These are phyloP conservation scores for Glycyrrhiza uralensis DNA, from an alignment of 306 rosid genomes.

Conservation along the genomic window DNA sequence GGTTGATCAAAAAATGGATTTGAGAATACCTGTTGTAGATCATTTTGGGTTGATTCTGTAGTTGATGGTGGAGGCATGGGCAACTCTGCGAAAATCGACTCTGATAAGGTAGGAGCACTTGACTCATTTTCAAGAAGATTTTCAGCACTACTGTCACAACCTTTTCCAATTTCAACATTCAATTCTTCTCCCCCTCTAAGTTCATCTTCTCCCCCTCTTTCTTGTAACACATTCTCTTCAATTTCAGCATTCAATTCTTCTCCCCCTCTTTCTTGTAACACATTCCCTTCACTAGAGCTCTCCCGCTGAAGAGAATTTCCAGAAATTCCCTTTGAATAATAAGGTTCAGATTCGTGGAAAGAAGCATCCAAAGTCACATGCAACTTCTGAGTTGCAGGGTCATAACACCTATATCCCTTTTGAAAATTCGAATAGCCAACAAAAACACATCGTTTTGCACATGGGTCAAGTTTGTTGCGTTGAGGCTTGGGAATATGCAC, in stretches of 20 bases:
- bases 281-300: background rate
- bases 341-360: background rate
- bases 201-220: background rate
- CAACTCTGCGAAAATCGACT: background rate
- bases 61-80: background rate
- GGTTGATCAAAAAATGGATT: background rate
- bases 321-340: background rate
- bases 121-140: no score
- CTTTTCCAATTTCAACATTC: background rate
- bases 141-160: no score
- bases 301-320: background rate
- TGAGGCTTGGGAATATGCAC: background rate
- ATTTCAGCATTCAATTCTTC: no score
- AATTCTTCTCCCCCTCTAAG: background rate
- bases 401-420: no score
- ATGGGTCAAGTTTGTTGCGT: background rate
- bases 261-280: no score
- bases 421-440: background rate
- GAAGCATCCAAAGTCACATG: background rate
- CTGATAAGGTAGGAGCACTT: no score
- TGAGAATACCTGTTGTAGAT: background rate
- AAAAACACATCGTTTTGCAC: background rate
- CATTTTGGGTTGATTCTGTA: background rate
- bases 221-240: no score
- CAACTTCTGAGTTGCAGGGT: background rate